These are phyloP conservation scores for Pythium oligandrum DNA, from an alignment of 352 stramenopile genomes.

Conservation along the genomic window DNA sequence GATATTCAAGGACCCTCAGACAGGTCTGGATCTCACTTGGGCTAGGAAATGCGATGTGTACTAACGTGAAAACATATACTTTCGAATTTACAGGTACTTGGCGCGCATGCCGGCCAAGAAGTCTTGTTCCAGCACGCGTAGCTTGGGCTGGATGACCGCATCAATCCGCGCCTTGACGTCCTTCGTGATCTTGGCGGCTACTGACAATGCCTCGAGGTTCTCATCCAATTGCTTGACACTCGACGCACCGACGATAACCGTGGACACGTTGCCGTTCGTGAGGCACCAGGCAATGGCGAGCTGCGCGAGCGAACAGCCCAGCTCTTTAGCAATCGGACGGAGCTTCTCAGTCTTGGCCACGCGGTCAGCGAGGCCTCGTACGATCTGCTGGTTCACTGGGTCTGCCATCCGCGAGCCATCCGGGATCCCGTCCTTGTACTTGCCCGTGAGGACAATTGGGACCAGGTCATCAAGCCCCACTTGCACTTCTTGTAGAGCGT, in stretches of 20 bases:
- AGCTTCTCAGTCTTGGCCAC: constrained; percentile 26
- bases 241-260: constrained; percentile 47
- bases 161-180: constrained; percentile 50
- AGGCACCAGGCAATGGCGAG: constrained; percentile 55
- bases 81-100: constrained; percentile 2
- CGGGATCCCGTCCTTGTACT: constrained; percentile 34
- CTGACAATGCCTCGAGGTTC: constrained; percentile 41
- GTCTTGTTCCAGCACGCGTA: neutral
- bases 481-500: constrained; percentile 39
- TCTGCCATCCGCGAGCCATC: constrained; percentile 25
- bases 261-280: constrained; percentile 46
- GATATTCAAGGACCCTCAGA: too few relatives aligned
- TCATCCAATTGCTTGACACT: constrained; percentile 38
- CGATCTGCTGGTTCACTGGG: constrained; percentile 1
- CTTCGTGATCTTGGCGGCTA: constrained; percentile 38
- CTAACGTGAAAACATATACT: too few relatives aligned
- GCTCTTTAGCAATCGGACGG: constrained; percentile 27
- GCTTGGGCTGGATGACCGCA: constrained; percentile 19
- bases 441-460: constrained; percentile 41
- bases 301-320: constrained; percentile 33
- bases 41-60: too few relatives aligned
- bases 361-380: constrained; percentile 7
- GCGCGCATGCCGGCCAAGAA: constrained; percentile 1
- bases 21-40: too few relatives aligned
- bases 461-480: constrained; percentile 40